phyloP scores from a whole-genome alignment of 345 rosid species.

The Lumnitzera racemosa region DNA sequence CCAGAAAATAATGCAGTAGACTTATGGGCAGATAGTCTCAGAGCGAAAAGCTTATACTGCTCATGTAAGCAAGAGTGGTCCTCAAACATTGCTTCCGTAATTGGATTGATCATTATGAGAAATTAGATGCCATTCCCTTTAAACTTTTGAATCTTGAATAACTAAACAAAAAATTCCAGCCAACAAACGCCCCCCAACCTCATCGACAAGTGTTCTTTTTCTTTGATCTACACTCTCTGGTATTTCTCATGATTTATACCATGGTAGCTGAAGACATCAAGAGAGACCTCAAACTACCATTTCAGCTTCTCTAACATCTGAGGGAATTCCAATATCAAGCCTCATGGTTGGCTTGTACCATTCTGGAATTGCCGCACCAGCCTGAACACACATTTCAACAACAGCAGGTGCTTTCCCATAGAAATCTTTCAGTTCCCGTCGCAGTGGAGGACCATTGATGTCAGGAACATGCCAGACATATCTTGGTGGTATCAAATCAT shows the following conservation, averaged over 20 bases:
- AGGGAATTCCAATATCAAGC: conserved; percentile 83
- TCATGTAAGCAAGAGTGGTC: no score
- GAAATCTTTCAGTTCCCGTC: conserved; percentile 56
- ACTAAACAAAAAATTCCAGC: no score
- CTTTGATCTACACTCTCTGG: no score
- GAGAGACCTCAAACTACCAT: conserved; percentile 64
- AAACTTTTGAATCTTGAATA: no score
- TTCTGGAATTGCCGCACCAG: conserved; percentile 73
- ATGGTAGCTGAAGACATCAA: neutral
- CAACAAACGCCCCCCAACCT: no score
- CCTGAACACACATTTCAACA: conserved; percentile 82
- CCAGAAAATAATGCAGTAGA: no score
- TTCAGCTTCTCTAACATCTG: conserved; percentile 70
- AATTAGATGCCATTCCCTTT: no score
- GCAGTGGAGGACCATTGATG: conserved; percentile 57
- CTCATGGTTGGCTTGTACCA: conserved; percentile 87
- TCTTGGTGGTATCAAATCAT: conserved; percentile 87
- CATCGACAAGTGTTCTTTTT: no score
- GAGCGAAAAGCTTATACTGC: no score
- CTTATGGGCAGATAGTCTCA: no score
- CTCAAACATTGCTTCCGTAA: no score
- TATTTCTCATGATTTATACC: neutral
- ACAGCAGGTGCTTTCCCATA: conserved; percentile 93
- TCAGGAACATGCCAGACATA: conserved; percentile 95
- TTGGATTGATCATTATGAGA: no score